These are phyloP conservation scores for Naegleria lovaniensis DNA, from an alignment of 208 protist species.

Conservation along the genomic window DNA sequence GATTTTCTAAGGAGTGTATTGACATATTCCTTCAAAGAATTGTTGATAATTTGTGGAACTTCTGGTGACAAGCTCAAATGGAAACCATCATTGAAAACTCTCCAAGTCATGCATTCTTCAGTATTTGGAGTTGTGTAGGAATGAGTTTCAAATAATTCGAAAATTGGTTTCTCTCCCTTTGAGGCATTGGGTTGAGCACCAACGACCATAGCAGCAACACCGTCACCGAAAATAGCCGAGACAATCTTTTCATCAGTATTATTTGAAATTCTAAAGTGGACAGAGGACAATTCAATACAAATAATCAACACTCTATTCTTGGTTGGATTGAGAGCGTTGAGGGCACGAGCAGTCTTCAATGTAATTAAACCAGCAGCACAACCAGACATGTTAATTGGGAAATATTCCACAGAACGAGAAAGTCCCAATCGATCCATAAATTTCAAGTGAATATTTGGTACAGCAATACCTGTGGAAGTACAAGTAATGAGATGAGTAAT, in stretches of 20 bases:
- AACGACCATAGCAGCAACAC: neutral
- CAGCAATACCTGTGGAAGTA: neutral
- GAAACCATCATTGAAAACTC: neutral
- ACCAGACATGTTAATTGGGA: slow-evolving; percentile 6
- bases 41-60: neutral
- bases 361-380: neutral
- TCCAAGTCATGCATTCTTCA: slow-evolving; percentile 13
- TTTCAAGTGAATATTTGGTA: slow-evolving; percentile 16
- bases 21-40: neutral
- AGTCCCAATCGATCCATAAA: neutral
- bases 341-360: neutral
- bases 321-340: neutral
- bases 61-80: neutral
- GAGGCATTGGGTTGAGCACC: neutral
- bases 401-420: neutral
- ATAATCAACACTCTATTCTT: slow-evolving; percentile 16
- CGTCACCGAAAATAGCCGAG: slow-evolving; percentile 15
- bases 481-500: slow-evolving; percentile 18
- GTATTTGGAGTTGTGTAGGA: neutral
- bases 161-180: neutral
- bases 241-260: neutral
- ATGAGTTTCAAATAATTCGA: neutral
- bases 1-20: neutral
- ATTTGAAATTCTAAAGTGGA: neutral
- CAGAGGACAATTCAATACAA: neutral